These are phyloP conservation scores for Pichia sp. DNA, from an alignment of 1,139 yeast species.

Conservation along the genomic window DNA sequence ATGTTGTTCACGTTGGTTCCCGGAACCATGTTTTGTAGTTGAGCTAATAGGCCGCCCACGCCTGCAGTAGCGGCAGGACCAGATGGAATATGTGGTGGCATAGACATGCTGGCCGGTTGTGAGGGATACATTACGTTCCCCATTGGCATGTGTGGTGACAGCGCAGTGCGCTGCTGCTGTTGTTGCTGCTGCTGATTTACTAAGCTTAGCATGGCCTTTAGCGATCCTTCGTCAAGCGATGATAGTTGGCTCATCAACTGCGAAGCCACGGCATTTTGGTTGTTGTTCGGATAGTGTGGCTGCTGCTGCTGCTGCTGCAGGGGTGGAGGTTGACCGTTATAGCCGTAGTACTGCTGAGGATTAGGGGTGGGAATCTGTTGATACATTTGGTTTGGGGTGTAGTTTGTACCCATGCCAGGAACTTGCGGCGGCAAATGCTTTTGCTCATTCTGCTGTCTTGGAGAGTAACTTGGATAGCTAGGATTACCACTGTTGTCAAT, in stretches of 20 bases:
- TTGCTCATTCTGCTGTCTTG: constrained; percentile 23
- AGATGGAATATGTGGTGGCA: constrained; percentile 4
- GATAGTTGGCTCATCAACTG: constrained; percentile 31
- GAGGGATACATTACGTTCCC: constrained; percentile 11
- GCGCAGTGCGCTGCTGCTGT: constrained; percentile 13
- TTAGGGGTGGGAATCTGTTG: background rate
- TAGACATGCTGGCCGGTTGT: constrained; percentile 12
- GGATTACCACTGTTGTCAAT: constrained; percentile 25
- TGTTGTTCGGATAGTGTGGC: background rate
- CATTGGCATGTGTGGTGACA: constrained; percentile 7
- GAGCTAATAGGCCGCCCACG: constrained; percentile 10
- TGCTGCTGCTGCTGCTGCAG: background rate
- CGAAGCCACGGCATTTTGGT: constrained; percentile 29
- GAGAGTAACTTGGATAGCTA: constrained; percentile 15
- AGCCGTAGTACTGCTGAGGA: background rate
- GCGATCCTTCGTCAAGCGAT: constrained; percentile 20
- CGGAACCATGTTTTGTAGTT: constrained; percentile 8
- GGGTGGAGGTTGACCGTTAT: background rate
- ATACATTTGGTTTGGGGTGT: constrained; percentile 1
- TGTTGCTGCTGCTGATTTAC: constrained; percentile 19
- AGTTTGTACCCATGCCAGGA: background rate
- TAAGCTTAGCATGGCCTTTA: constrained; percentile 17
- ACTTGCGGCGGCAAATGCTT: constrained; percentile 20
- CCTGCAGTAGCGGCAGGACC: background rate
- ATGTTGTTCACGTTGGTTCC: constrained; percentile 1